phyloP scores from a whole-genome alignment of 2,329 filamentous ascomycete genomes.

The Aspergillus viridinutans region DNA sequence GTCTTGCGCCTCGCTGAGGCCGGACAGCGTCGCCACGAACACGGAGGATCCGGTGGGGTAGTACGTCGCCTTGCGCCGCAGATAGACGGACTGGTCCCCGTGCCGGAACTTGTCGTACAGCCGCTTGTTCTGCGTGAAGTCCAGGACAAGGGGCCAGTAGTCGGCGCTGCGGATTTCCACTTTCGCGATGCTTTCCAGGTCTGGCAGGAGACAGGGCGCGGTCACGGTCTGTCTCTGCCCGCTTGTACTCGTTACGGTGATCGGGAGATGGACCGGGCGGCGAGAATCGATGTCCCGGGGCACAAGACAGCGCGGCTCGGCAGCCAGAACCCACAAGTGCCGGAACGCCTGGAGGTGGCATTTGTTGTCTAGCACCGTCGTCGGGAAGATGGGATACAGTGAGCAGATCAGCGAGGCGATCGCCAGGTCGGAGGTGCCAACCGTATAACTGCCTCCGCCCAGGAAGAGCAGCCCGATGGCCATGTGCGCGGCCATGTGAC shows the following conservation, averaged over 20 bases:
- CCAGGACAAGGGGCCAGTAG: conserved; percentile 78
- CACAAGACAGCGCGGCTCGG: conserved; percentile 83
- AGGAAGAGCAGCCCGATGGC: conserved; percentile 88
- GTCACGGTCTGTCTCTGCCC: conserved; percentile 34
- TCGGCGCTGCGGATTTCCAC: conserved; percentile 46
- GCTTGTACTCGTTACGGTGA: conserved; percentile 59
- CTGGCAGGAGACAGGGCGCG: conserved; percentile 56
- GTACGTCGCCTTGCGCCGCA: conserved; percentile 65
- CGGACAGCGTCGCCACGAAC: conserved; percentile 72
- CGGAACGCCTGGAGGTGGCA: conserved; percentile 94
- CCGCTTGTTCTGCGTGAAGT: conserved; percentile 62
- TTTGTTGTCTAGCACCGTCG: conserved; percentile 84
- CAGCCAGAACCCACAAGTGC: conserved; percentile 93
- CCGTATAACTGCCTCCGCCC: conserved; percentile 86
- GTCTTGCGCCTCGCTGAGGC: conserved; percentile 60
- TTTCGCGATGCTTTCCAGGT: conserved; percentile 35
- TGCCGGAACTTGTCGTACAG: conserved; percentile 61
- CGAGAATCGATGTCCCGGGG: conserved; percentile 81
- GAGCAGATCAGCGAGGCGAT: conserved; percentile 81
- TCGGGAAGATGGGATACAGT: conserved; percentile 92
- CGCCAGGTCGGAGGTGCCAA: conserved; percentile 82
- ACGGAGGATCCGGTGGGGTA: conserved; percentile 55
- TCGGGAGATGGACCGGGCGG: conserved; percentile 69
- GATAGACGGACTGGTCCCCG: conserved; percentile 67
- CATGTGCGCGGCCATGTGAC: conserved; percentile 86